Conservation (phyloP, 148 eudicot species). For the Amaranthus hypochondriacus region DNA sequence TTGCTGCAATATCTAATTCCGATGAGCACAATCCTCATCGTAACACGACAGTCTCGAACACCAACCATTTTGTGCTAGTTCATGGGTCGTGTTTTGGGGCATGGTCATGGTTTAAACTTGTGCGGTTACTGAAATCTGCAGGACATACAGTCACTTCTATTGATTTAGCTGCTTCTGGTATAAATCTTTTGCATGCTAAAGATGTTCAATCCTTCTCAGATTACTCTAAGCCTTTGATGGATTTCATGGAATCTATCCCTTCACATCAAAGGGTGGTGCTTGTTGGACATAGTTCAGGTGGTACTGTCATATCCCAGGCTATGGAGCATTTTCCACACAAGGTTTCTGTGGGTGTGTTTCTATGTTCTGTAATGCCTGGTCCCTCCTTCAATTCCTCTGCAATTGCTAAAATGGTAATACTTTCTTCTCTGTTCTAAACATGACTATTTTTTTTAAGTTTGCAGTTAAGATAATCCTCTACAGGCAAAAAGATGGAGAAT, state of each 20-base stretch:
- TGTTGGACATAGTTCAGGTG: conserved; percentile 51
- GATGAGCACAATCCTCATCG: neutral
- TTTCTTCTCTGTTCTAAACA: too few species aligned
- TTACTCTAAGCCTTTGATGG: conserved; percentile 37
- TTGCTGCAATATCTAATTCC: conserved; percentile 1
- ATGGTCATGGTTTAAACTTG: conserved; percentile 57
- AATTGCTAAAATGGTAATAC: conserved; percentile 20
- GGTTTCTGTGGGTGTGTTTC: conserved; percentile 37
- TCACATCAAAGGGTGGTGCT: conserved; percentile 30
- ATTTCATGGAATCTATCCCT: conserved; percentile 30
- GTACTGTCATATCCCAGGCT: conserved; percentile 35
- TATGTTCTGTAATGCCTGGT: conserved; percentile 47
- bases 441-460: too few species aligned
- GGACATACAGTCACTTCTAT: conserved; percentile 40
- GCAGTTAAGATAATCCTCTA: too few species aligned
- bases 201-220: conserved; percentile 30
- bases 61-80: conserved; percentile 46
- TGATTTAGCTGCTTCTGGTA: conserved; percentile 39
- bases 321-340: conserved; percentile 39
- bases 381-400: conserved; percentile 24
- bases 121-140: conserved; percentile 21
- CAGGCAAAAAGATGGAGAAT: too few species aligned
- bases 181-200: conserved; percentile 23
- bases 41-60: neutral
- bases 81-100: conserved; percentile 53